These are phyloP conservation scores for Nakazawaea molendinolei DNA, from an alignment of 805 yeast species.

Conservation along the genomic window DNA sequence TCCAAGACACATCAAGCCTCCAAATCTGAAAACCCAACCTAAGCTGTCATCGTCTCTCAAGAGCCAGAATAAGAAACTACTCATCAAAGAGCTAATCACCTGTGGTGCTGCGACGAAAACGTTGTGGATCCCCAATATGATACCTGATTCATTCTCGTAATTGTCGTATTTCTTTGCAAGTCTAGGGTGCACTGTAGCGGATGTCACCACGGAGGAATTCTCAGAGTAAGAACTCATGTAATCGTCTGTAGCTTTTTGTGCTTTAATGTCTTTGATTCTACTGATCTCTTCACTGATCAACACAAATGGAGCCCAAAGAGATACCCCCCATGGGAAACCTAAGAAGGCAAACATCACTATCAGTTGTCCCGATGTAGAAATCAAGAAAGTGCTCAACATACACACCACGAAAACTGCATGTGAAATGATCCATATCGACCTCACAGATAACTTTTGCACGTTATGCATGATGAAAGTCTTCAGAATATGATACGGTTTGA, in stretches of 20 bases:
- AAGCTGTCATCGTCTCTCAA: slow-evolving; percentile 31
- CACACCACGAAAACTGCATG: slow-evolving; percentile 44
- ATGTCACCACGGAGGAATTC: slow-evolving; percentile 4
- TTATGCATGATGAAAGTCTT: slow-evolving; percentile 10
- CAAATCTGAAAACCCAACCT: slow-evolving; percentile 53
- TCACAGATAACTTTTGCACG: slow-evolving; percentile 22
- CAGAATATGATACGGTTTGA: slow-evolving; percentile 1
- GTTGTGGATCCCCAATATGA: slow-evolving; percentile 50
- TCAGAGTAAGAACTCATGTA: slow-evolving; percentile 8
- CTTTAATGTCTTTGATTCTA: slow-evolving; percentile 41
- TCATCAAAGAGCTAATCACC: slow-evolving; percentile 41
- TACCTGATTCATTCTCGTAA: slow-evolving; percentile 50
- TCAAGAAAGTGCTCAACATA: slow-evolving; percentile 40
- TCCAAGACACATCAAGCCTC: slow-evolving; percentile 43
- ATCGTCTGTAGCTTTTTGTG: slow-evolving; percentile 18
- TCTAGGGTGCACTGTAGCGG: slow-evolving; percentile 10
- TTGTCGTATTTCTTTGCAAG: slow-evolving; percentile 26
- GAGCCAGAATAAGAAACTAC: slow-evolving; percentile 38
- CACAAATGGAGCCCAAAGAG: slow-evolving; percentile 63
- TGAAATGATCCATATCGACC: slow-evolving; percentile 42
- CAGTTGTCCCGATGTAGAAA: slow-evolving; percentile 34
- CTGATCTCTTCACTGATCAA: slow-evolving; percentile 52
- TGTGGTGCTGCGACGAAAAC: slow-evolving; percentile 55
- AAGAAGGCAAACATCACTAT: slow-evolving; percentile 42
- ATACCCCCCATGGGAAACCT: slow-evolving; percentile 61